Conservation (phyloP, 1,139 yeast genomes). For the Lodderomyces orthopsilosis region DNA sequence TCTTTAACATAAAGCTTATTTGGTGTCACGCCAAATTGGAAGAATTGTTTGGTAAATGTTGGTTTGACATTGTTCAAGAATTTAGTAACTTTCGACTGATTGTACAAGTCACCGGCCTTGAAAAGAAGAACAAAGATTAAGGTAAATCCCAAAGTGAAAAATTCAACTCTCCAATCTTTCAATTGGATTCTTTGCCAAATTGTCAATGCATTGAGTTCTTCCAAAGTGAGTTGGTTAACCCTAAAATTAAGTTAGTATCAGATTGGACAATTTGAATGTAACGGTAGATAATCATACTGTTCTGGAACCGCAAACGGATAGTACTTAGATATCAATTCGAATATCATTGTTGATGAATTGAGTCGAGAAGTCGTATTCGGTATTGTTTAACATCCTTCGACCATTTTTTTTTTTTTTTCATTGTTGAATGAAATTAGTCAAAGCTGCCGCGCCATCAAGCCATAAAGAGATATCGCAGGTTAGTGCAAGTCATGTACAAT, state of each 20-base stretch:
- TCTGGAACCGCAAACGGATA: constrained; percentile 12
- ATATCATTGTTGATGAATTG: constrained; percentile 10
- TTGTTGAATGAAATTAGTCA: not conserved
- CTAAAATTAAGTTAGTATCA: constrained; percentile 10
- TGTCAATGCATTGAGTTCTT: constrained; percentile 51
- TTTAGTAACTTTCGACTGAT: constrained; percentile 51
- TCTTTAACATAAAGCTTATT: constrained; percentile 58
- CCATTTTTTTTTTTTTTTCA: constrained; percentile 1
- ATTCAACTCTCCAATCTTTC: constrained; percentile 78
- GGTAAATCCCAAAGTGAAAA: constrained; percentile 52
- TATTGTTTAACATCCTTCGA: not conserved
- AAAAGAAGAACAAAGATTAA: constrained; percentile 43
- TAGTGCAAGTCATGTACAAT: no score
- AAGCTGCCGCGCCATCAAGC: no score
- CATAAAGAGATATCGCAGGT: no score
- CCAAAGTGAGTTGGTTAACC: constrained; percentile 33
- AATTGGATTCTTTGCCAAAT: constrained; percentile 47
- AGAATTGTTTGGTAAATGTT: constrained; percentile 63
- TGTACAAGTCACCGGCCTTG: constrained; percentile 58
- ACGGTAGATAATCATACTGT: no score
- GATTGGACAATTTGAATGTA: no score
- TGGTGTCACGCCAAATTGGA: constrained; percentile 70
- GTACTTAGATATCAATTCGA: constrained; percentile 12
- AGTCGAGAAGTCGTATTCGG: not conserved
- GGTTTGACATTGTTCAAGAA: constrained; percentile 46